These are phyloP conservation scores for Penicillium sp. DNA, from an alignment of 2,329 filamentous ascomycete species.

Conservation along the genomic window DNA sequence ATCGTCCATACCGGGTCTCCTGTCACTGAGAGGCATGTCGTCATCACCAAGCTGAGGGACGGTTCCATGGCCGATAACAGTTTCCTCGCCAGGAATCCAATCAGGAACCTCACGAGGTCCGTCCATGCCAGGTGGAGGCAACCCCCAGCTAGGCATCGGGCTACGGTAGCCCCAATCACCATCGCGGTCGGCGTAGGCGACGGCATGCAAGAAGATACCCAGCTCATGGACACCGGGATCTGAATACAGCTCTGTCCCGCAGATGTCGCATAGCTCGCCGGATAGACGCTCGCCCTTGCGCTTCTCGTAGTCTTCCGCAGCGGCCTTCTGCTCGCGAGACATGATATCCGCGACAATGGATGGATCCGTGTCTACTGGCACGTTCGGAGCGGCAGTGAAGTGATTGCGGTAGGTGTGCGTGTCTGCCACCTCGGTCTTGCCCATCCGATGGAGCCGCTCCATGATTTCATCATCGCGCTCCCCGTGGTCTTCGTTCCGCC, in stretches of 20 bases:
- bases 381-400: slow-evolving; percentile 37
- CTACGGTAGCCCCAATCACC: slow-evolving; percentile 87
- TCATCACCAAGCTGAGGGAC: slow-evolving; percentile 27
- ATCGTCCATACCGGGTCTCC: slow-evolving; percentile 15
- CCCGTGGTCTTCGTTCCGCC: slow-evolving; percentile 60
- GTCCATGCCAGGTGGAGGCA: slow-evolving; percentile 67
- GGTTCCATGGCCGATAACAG: slow-evolving; percentile 37
- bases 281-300: slow-evolving; percentile 91
- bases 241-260: slow-evolving; percentile 83
- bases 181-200: slow-evolving; percentile 77
- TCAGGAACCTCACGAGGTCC: slow-evolving; percentile 64
- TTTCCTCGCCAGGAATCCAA: slow-evolving; percentile 42
- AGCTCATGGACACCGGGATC: slow-evolving; percentile 88
- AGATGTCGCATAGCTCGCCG: slow-evolving; percentile 73
- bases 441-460: slow-evolving; percentile 78
- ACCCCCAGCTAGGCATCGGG: slow-evolving; percentile 76
- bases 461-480: slow-evolving; percentile 88
- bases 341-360: slow-evolving; percentile 40
- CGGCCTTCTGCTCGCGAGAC: slow-evolving; percentile 61
- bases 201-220: slow-evolving; percentile 87
- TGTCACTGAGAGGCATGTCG: slow-evolving; percentile 12
- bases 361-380: slow-evolving; percentile 36
- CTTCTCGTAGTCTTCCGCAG: slow-evolving; percentile 86
- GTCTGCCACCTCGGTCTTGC: slow-evolving; percentile 86
- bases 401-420: slow-evolving; percentile 76